phyloP scores from a whole-genome alignment of 805 yeast genomes.

The Candida pini region DNA sequence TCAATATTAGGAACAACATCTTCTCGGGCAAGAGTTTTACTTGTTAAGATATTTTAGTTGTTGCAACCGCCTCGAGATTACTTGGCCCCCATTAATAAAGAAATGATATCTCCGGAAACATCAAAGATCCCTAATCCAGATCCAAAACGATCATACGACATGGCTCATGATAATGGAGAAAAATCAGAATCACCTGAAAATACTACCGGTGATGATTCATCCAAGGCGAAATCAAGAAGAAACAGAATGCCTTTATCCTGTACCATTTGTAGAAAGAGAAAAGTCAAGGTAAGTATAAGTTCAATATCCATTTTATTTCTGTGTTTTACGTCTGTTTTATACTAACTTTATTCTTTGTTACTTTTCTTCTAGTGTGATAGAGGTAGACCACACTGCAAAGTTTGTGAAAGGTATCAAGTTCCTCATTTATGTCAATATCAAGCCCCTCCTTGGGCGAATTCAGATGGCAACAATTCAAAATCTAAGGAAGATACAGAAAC shows the following conservation, averaged over 20 bases:
- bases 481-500: neutral
- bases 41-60: too few relatives aligned
- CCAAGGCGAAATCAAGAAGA: conserved; percentile 29
- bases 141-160: too few relatives aligned
- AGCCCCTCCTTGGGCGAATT: conserved; percentile 26
- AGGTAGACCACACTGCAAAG: conserved; percentile 28
- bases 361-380: conserved; percentile 27
- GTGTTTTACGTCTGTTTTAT: conserved; percentile 30
- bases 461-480: conserved; percentile 9
- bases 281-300: conserved; percentile 33
- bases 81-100: too few relatives aligned
- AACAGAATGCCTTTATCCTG: conserved; percentile 42
- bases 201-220: too few relatives aligned
- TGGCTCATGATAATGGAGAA: too few relatives aligned
- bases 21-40: too few relatives aligned
- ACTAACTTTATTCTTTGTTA: neutral
- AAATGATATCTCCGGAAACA: too few relatives aligned
- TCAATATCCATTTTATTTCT: neutral
- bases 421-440: conserved; percentile 27
- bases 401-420: conserved; percentile 26
- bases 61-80: too few relatives aligned
- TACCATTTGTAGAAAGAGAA: conserved; percentile 40
- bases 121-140: too few relatives aligned
- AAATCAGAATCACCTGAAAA: conserved; percentile 1
- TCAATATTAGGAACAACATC: too few relatives aligned